Evolutionary conservation across 1,139 yeast genomes (phyloP), one percentile per base, ranked within the genome.

Genomic region (Kodamaea plutei): DNA sequence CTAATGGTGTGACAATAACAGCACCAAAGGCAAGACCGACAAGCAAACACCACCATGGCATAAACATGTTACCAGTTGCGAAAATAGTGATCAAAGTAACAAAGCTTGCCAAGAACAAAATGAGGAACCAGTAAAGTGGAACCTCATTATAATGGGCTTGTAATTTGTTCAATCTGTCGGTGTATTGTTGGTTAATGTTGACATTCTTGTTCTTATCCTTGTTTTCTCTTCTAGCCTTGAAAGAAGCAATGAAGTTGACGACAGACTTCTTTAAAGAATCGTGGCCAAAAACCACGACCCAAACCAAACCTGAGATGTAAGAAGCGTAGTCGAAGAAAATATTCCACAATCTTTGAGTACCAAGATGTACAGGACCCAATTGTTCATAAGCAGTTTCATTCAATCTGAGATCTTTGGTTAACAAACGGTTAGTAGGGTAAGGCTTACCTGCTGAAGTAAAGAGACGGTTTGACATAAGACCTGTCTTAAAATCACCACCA

Each of bases 41-140:
- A 2, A 69, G 26, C 33, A 66, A 64, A 19, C 72, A 58, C 66
- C 69, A 66, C 72, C 69, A 68, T 20, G 63, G 75, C 69, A 71
- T 66, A 43, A 68, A 70, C 48, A 71, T 52, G 26, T 59, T 50
- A 1, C 70, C 71, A 6, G 56, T 41, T 2, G 47, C 33, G 31
- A 67, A 56, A 8, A 68, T 57, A 3, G 50, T 30, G 31, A 61
- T 50, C 10, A 69, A 43, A 1, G 57, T 49, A 3, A 45, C 36
- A 33, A 68, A 57, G 6, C 71, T 61, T 1, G 52, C 33, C 1
- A 38, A 23, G 35, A 69, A 66, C 22, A 69, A 41, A 2, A 30
- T 33, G 6, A 45, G 19, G 38, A 64, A 69, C 75, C 75, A 69
- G 29, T 46, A 47, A 7, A 34, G 32, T 0, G 75, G 76, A 13